A percentile compares a stretch with the other conserved stretches of the same genome.
These are phyloP conservation scores for Suillus plorans DNA, from an alignment of 768 basidiomycete species.

Conservation along the genomic window DNA sequence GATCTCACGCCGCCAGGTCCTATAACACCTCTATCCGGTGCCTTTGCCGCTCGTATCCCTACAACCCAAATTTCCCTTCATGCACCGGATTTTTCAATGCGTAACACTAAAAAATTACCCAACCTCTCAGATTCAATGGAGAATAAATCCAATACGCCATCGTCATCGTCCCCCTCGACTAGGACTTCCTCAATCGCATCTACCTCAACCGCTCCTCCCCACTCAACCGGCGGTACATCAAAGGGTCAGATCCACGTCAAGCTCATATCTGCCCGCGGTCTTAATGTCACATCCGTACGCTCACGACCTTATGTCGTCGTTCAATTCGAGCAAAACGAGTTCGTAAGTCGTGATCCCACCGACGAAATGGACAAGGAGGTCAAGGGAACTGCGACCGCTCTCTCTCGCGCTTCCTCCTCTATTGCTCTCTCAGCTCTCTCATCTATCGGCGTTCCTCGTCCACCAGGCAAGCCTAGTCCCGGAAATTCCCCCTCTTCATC, in stretches of 20 bases:
- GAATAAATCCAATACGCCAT: constrained; percentile 37
- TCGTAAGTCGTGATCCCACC: constrained; percentile 88
- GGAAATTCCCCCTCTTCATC: constrained; percentile 46
- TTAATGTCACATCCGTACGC: constrained; percentile 65
- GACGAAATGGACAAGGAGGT: constrained; percentile 86
- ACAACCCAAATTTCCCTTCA: constrained; percentile 73
- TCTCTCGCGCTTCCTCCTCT: constrained; percentile 58
- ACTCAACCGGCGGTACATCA: constrained; percentile 37
- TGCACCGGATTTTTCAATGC: constrained; percentile 85
- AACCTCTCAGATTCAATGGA: constrained; percentile 32
- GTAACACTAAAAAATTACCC: constrained; percentile 46
- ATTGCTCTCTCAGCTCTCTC: constrained; percentile 66
- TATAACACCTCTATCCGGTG: constrained; percentile 46
- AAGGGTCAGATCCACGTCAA: constrained; percentile 92
- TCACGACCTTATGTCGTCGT: constrained; percentile 93
- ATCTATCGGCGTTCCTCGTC: constrained; percentile 54
- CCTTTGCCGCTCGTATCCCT: constrained; percentile 51
- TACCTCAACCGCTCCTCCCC: constrained; percentile 20
- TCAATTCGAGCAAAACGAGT: constrained; percentile 99
- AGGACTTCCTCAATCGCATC: constrained; percentile 27
- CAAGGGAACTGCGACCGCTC: constrained; percentile 68
- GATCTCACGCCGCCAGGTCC: constrained; percentile 44
- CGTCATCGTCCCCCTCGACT: constrained; percentile 41
- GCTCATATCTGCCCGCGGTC: constrained; percentile 85
- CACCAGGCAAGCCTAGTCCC: constrained; percentile 41